phyloP scores from a whole-genome alignment of 2,329 filamentous ascomycete species.

The Lachnum nothofagi region DNA sequence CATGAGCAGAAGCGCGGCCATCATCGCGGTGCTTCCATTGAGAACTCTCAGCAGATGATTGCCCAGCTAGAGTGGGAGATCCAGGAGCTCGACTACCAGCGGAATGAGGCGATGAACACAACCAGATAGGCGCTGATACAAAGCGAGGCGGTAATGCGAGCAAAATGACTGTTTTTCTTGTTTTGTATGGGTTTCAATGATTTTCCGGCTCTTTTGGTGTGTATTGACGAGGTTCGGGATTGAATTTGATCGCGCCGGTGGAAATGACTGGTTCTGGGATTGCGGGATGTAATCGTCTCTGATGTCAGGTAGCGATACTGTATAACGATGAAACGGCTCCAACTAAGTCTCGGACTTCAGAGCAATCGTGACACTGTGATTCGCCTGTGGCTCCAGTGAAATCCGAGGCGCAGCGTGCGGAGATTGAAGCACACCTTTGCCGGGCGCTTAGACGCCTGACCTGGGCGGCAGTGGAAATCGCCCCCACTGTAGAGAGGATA shows the following conservation, averaged over 20 bases:
- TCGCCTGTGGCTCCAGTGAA: slow-evolving; percentile 14
- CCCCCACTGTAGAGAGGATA: slow-evolving; percentile 1
- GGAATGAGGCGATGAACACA: slow-evolving; percentile 3
- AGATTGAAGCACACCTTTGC: slow-evolving; percentile 5
- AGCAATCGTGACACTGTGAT: slow-evolving; percentile 8
- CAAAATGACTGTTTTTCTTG: not conserved
- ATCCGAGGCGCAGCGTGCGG: slow-evolving; percentile 4
- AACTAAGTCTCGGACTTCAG: slow-evolving; percentile 6
- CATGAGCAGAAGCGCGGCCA: slow-evolving; percentile 45
- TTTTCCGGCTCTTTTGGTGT: slow-evolving; percentile 4
- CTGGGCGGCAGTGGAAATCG: slow-evolving; percentile 10
- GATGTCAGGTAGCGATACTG: slow-evolving; percentile 20
- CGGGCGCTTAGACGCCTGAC: slow-evolving; percentile 21
- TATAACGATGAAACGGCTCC: slow-evolving; percentile 28
- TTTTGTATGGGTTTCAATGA: slow-evolving; percentile 16
- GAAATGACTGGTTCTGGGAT: slow-evolving; percentile 21
- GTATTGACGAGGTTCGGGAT: slow-evolving; percentile 4
- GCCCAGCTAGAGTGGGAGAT: slow-evolving; percentile 58
- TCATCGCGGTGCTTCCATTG: slow-evolving; percentile 62
- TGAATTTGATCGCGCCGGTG: slow-evolving; percentile 10
- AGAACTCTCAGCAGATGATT: slow-evolving; percentile 66
- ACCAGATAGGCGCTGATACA: slow-evolving; percentile 4
- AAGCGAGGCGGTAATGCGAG: not conserved
- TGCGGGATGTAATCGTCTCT: slow-evolving; percentile 12
- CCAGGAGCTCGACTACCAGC: slow-evolving; percentile 36